Evolutionary conservation across 1,284 basidiomycete species (phyloP).

Genomic region (Cryptococcus sp.): DNA sequence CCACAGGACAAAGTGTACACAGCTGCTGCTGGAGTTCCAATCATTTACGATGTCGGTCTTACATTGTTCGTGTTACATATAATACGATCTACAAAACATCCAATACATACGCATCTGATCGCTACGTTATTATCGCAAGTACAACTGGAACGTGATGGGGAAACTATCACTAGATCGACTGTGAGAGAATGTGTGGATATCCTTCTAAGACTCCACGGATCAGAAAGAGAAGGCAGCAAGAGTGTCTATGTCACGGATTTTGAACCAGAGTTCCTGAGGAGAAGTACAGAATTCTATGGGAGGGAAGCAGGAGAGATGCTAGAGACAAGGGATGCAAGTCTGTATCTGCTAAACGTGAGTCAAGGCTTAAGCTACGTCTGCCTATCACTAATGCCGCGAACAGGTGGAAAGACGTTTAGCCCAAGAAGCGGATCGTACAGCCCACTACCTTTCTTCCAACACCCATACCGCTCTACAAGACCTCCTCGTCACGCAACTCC

Average conservation of each 20-base stretch:
- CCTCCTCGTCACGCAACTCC: conserved; percentile 72
- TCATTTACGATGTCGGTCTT: conserved; percentile 77
- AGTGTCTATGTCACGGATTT: conserved; percentile 81
- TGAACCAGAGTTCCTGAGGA: conserved; percentile 74
- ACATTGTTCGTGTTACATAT: conserved; percentile 81
- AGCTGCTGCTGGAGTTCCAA: conserved; percentile 63
- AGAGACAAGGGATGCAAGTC: conserved; percentile 70
- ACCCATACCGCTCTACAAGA: conserved; percentile 67
- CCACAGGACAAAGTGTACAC: conserved; percentile 84
- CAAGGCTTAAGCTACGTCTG: not conserved
- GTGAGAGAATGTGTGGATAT: conserved; percentile 88
- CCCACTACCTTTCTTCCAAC: conserved; percentile 78
- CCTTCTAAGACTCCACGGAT: conserved; percentile 51
- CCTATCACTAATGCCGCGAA: not conserved
- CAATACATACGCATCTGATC: conserved; percentile 79
- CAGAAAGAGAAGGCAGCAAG: conserved; percentile 42
- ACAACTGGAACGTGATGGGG: conserved; percentile 85
- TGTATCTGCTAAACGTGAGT: conserved; percentile 74
- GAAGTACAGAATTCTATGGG: conserved; percentile 76
- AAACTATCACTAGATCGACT: conserved; percentile 83
- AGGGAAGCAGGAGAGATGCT: conserved; percentile 69
- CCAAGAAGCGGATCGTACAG: conserved; percentile 80
- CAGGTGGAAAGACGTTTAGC: conserved; percentile 79
- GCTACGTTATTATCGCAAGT: conserved; percentile 80
- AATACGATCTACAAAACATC: conserved; percentile 57